phyloP scores from a whole-genome alignment of 345 rosid genomes.

The Sonneratia caseolaris region DNA sequence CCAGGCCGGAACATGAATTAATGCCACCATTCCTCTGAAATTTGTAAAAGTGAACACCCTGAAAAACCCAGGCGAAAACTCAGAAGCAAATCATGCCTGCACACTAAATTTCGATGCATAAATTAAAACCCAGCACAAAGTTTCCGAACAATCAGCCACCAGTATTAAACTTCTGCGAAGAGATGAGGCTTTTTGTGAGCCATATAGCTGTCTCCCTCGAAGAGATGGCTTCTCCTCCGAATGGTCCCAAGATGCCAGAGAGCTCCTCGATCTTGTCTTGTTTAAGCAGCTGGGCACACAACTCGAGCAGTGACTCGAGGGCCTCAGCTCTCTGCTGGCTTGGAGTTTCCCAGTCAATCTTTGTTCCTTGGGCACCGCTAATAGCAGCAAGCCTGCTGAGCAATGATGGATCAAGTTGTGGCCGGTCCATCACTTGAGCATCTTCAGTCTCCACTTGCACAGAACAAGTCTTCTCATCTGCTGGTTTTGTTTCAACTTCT shows the following conservation, averaged over 20 bases:
- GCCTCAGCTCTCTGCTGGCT: constrained; percentile 83
- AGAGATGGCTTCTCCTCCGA: constrained; percentile 82
- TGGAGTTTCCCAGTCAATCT: constrained; percentile 43
- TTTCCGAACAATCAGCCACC: constrained; percentile 25
- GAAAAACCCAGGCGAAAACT: not conserved
- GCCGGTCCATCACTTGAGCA: constrained; percentile 17
- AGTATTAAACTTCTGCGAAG: constrained; percentile 58
- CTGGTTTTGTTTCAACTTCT: constrained; percentile 17
- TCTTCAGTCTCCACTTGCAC: constrained; percentile 24
- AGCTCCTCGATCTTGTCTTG: constrained; percentile 84
- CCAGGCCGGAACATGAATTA: not conserved
- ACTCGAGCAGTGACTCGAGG: constrained; percentile 80
- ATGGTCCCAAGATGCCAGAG: constrained; percentile 77
- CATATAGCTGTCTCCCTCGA: constrained; percentile 97
- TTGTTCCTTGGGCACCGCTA: constrained; percentile 28
- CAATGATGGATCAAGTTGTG: constrained; percentile 41
- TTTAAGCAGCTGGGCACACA: constrained; percentile 80
- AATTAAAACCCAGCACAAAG: constrained; percentile 10
- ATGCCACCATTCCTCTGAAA: not conserved
- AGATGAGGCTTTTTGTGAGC: constrained; percentile 89
- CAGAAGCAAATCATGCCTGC: constrained; percentile 6
- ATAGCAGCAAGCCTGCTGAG: constrained; percentile 45
- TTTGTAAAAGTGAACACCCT: not conserved
- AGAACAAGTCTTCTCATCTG: constrained; percentile 16
- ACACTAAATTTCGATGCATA: constrained; percentile 12